Percentiles rank a stretch among this genome's conserved stretches.
Conservation (phyloP, 1,284 basidiomycete species). For the Leccinum brunneo-olivaceum region DNA sequence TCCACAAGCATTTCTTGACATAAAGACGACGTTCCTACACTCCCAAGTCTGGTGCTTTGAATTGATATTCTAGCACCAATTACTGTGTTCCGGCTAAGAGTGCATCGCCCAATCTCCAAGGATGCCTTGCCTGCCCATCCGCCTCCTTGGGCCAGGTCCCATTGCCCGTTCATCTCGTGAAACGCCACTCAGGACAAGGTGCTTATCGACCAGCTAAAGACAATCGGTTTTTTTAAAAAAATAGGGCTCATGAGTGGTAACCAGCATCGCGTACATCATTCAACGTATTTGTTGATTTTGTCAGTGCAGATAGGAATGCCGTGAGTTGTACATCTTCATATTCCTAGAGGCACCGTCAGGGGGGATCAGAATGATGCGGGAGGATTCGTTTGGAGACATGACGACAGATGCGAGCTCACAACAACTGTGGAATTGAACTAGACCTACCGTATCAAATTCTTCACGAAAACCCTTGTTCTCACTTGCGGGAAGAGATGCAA, state of each 20-base stretch:
- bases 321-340: slow-evolving; percentile 94
- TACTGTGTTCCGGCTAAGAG: slow-evolving; percentile 17
- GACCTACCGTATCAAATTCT: slow-evolving; percentile 77
- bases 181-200: slow-evolving; percentile 44
- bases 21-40: too few relatives aligned
- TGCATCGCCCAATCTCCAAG: slow-evolving; percentile 44
- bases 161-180: slow-evolving; percentile 40
- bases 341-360: slow-evolving; percentile 52
- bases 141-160: slow-evolving; percentile 34
- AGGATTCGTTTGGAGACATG: neutral
- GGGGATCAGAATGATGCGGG: slow-evolving; percentile 1
- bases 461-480: slow-evolving; percentile 73
- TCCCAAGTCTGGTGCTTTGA: neutral
- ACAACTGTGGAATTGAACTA: neutral
- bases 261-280: slow-evolving; percentile 70
- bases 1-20: too few relatives aligned
- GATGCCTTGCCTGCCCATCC: slow-evolving; percentile 40
- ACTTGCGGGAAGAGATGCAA: slow-evolving; percentile 82
- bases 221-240: slow-evolving; percentile 6
- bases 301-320: slow-evolving; percentile 80
- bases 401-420: neutral
- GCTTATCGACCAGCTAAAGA: slow-evolving; percentile 61
- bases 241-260: slow-evolving; percentile 1
- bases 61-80: neutral
- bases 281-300: slow-evolving; percentile 79